Evolutionary conservation across 2,329 filamentous ascomycete species (phyloP), one percentile per base, ranked within the genome.

Genomic region (Hypoxylon sp.): DNA sequence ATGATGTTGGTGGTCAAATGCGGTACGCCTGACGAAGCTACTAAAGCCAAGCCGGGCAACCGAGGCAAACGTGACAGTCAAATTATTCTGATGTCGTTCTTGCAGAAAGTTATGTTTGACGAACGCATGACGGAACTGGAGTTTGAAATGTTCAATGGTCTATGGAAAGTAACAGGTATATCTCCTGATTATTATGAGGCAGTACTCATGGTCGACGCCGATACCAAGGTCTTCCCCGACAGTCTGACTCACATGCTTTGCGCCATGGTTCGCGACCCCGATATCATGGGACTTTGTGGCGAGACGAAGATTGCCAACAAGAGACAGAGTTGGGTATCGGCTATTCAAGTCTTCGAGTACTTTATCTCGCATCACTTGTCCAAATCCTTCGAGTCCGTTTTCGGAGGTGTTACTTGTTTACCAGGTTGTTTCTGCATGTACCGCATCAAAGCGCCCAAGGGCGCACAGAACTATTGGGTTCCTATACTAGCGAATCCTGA

Each of bases 351-450:
- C 29, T 99, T 99, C 78, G 96, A 99, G 85, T 98, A 98, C 84
- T 99, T 98, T 85, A 96, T 99, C 82, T 98, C 96, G 1, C 96
- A 99, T 81, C 97, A 99, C 80, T 87, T 97, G 76, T 90, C 94
- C 77, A 99, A 99, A 83, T 94, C 95, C 3, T 99, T 99, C 82
- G 96, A 99, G 81, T 98, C 94, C 0, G 92, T 98, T 72, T 99
- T 99, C 81, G 96, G 96, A 82, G 96, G 96, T 92, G 96, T 99
- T 68, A 99, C 96, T 71, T 99, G 96, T 86, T 86, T 99, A 74
- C 96, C 96, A 14, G 96, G 96, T 72, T 99, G 96, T 86, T 99
- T 99, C 90, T 98, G 94, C 87, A 99, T 99, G 97, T 99, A 99
- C 85, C 93, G 96, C 77, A 98, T 99, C 88, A 99, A 99, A 83